These are phyloP conservation scores for Leptodontidium sp. DNA, from an alignment of 2,329 filamentous ascomycete species.

Conservation along the genomic window DNA sequence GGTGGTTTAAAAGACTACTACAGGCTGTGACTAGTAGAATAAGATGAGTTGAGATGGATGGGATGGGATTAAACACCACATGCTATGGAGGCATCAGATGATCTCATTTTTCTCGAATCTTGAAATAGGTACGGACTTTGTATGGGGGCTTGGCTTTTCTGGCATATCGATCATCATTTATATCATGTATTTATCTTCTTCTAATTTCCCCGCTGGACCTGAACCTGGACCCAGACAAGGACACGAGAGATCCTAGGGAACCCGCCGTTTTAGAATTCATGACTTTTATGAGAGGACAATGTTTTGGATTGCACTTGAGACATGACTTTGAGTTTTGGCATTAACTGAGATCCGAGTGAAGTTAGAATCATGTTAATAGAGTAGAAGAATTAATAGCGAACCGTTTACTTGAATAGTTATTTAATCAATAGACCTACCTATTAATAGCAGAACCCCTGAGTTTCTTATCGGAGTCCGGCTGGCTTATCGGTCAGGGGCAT, in stretches of 20 bases:
- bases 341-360: background rate
- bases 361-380: background rate
- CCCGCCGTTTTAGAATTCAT: conserved; percentile 13
- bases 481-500: background rate
- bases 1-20: conserved; percentile 50
- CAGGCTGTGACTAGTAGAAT: background rate
- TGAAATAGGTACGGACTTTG: background rate
- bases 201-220: conserved; percentile 16
- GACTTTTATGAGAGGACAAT: background rate
- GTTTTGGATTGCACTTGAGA: background rate
- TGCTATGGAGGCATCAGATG: background rate
- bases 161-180: conserved; percentile 19
- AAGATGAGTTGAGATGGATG: background rate
- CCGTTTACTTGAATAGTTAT: background rate
- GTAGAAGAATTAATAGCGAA: no score
- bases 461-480: conserved; percentile 5
- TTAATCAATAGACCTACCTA: background rate
- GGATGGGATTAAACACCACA: conserved; percentile 3
- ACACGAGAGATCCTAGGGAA: background rate
- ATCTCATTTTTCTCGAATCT: background rate
- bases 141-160: background rate
- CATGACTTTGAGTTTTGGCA: background rate
- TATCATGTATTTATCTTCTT: conserved; percentile 28
- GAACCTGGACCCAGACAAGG: background rate
- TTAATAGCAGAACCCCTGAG: conserved; percentile 9